These are phyloP conservation scores for Crucihimalaya himalaica DNA, from an alignment of 345 rosid genomes.

Conservation along the genomic window DNA sequence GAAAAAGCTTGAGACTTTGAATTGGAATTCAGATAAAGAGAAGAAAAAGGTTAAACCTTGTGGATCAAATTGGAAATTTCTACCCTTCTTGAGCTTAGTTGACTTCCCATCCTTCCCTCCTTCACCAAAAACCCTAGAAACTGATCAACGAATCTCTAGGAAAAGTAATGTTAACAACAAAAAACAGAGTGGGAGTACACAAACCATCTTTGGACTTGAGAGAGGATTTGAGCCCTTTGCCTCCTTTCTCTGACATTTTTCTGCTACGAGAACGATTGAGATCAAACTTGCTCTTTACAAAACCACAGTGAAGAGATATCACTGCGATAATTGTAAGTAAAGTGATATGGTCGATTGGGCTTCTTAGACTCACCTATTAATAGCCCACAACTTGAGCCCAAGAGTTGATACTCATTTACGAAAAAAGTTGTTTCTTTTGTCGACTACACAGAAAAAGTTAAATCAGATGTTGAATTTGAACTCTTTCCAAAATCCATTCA, in stretches of 20 bases:
- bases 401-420: neutral
- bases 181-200: neutral
- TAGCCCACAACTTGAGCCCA: slow-evolving; percentile 2
- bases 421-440: too few species aligned
- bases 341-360: neutral
- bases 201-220: slow-evolving; percentile 48
- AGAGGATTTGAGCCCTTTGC: slow-evolving; percentile 61
- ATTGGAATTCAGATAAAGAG: slow-evolving; percentile 4
- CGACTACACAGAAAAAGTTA: too few species aligned
- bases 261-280: neutral
- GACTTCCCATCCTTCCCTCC: neutral
- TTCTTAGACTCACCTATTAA: neutral
- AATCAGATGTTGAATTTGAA: too few species aligned
- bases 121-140: slow-evolving; percentile 11
- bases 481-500: too few species aligned
- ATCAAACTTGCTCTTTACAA: neutral
- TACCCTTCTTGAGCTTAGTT: slow-evolving; percentile 18
- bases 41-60: slow-evolving; percentile 45
- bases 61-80: slow-evolving; percentile 51
- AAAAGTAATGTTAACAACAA: neutral
- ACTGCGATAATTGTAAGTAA: neutral
- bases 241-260: slow-evolving; percentile 71
- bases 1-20: neutral
- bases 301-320: neutral
- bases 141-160: slow-evolving; percentile 1